These are phyloP conservation scores for Pseudogymnoascus sp. DNA, from an alignment of 2,329 filamentous ascomycete species.

Conservation along the genomic window DNA sequence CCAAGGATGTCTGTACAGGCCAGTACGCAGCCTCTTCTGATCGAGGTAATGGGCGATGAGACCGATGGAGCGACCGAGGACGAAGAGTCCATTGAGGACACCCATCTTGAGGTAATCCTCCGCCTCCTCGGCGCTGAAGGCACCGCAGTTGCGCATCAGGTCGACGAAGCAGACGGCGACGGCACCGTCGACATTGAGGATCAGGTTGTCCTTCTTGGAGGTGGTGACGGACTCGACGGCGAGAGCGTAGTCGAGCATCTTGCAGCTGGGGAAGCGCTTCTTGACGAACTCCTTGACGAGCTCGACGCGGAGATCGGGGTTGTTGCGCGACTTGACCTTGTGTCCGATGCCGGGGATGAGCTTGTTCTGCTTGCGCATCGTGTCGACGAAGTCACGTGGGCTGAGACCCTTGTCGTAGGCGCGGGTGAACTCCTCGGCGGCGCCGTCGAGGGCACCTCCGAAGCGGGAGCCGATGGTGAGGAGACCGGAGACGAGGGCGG, in stretches of 20 bases:
- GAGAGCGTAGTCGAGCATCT: conserved; percentile 97
- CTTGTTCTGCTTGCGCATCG: conserved; percentile 99
- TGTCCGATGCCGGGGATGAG: conserved; percentile 98
- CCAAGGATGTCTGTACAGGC: conserved; percentile 98
- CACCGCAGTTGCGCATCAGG: conserved; percentile 92
- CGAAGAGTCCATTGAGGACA: conserved; percentile 98
- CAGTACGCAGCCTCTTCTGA: conserved; percentile 98
- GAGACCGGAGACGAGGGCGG: conserved; percentile 88
- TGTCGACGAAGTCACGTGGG: conserved; percentile 97
- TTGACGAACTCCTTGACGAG: conserved; percentile 98
- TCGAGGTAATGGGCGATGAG: conserved; percentile 99
- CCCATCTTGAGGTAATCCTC: conserved; percentile 99
- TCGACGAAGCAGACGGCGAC: conserved; percentile 99
- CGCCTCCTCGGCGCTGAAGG: conserved; percentile 90
- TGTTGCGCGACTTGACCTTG: conserved; percentile 99
- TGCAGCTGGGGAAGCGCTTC: conserved; percentile 95
- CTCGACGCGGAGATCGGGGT: conserved; percentile 98
- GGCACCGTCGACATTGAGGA: conserved; percentile 97
- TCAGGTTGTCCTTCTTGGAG: conserved; percentile 99
- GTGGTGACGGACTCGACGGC: conserved; percentile 97
- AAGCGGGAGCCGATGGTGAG: conserved; percentile 97
- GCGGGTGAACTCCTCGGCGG: conserved; percentile 96
- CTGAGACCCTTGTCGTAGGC: conserved; percentile 97
- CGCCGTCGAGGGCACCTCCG: conserved; percentile 95
- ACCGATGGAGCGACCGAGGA: conserved; percentile 93